Evolutionary conservation across 768 basidiomycete genomes (phyloP), one percentile per base, ranked within the genome.

Genomic region (Tylopilus sp.): DNA sequence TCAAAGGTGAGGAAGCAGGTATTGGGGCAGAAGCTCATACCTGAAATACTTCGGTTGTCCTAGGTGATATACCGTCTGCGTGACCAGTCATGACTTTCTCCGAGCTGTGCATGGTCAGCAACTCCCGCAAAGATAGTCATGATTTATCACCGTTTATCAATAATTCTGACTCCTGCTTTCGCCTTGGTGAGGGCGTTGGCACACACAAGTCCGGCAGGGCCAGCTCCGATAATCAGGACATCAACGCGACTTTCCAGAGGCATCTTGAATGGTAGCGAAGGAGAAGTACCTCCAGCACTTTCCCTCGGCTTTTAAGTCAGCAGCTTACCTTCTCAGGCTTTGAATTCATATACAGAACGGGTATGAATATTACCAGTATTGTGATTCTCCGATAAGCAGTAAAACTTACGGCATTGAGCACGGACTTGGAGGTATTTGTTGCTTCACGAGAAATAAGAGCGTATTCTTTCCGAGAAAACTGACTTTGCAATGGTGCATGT

Each of bases 181-280:
- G 73, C 76, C n/a, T 58, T 61, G 5, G 70, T 72, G 12, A 81
- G 70, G 20, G 72, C 78, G 42, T 83, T 82, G 20, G 79, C 80
- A 54, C 82, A 84, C 85, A 90, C 86, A 2, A 88, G 65, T 3
- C 88, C 80, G 5, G 76, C 71, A 3, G 77, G 78, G 44, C 76
- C 78, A 56, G 79, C 77, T 17, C 77, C 77, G 22, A 79, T 61
- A 45, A 79, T 57, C 50, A 79, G 65, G 30, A 79, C 79, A 55
- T 79, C 79, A 12, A 73, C 72, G 1, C 69, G 57, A 39, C 40
- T 67, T 50, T 69, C 57, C n/a, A 40, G 44, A 43, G 62, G 30
- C 65, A 65, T 67, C 15, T 17, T 15, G 15, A 17, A 17, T 15
- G 33, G 33, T 17, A 17, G 15, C 17, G 33, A 35, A 35, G 15